phyloP scores from a whole-genome alignment of 1,139 yeast species.

The Scheffersomyces segobiensis region DNA sequence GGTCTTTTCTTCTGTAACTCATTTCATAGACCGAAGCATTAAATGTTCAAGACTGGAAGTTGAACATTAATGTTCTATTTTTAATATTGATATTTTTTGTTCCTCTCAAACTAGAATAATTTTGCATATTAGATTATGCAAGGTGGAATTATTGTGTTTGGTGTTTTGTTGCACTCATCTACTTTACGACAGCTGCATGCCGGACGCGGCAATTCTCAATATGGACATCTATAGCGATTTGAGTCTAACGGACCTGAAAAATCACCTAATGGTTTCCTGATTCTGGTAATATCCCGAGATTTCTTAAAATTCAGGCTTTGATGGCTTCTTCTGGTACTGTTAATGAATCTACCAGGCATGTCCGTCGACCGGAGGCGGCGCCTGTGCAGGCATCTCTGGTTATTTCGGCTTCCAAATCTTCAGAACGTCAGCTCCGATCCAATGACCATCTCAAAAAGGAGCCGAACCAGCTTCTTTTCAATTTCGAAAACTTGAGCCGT shows the following conservation, averaged over 20 bases:
- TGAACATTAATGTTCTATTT: background rate
- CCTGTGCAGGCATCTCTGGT: background rate
- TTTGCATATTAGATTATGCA: constrained; percentile 11
- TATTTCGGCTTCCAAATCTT: background rate
- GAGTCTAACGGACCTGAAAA: background rate
- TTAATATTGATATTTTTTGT: no score
- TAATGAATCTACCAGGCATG: background rate
- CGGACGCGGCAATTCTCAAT: background rate
- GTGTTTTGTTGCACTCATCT: background rate
- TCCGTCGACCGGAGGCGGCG: background rate
- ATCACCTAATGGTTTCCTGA: background rate
- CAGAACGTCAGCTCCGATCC: constrained; percentile 22
- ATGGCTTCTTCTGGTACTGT: background rate
- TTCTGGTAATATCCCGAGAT: background rate
- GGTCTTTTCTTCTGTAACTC: constrained; percentile 17
- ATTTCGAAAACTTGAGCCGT: constrained; percentile 33
- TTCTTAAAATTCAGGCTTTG: background rate
- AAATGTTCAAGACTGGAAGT: background rate
- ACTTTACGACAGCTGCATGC: background rate
- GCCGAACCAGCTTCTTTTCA: constrained; percentile 19
- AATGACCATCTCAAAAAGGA: constrained; percentile 14
- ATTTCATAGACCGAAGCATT: constrained; percentile 4
- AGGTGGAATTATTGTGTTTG: constrained; percentile 10
- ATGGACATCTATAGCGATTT: background rate
- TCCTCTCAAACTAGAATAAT: background rate